Percentiles rank a stretch among this genome's conserved stretches.
Conservation (phyloP, 805 yeast species). For the Starmerella floricola region DNA sequence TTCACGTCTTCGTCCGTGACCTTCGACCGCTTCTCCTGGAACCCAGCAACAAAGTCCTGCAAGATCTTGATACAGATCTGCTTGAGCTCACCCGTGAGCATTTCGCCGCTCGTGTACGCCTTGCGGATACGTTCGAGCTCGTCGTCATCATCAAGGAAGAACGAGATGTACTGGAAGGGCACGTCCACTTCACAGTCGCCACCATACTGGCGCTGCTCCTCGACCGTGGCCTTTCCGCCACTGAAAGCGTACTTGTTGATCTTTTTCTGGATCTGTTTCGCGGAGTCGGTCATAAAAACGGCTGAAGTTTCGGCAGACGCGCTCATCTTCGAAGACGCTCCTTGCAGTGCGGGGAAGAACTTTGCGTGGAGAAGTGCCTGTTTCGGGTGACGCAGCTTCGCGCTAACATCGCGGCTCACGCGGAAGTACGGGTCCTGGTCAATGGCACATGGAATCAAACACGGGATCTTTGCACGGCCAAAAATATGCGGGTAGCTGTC, state of each 20-base stretch:
- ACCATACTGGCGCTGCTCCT: conserved; percentile 81
- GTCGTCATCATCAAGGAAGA: conserved; percentile 81
- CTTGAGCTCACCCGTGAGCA: conserved; percentile 89
- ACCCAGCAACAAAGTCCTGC: conserved; percentile 64
- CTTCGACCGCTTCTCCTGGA: conserved; percentile 64
- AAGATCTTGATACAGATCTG: conserved; percentile 68
- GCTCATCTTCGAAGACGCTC: conserved; percentile 91
- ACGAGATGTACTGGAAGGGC: conserved; percentile 81
- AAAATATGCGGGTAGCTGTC: conserved; percentile 90
- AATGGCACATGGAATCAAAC: conserved; percentile 96
- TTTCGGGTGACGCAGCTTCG: conserved; percentile 75
- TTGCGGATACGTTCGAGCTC: conserved; percentile 50
- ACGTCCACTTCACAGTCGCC: conserved; percentile 95
- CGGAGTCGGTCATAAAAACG: conserved; percentile 88
- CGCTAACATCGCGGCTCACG: conserved; percentile 95
- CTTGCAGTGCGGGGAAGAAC: conserved; percentile 97
- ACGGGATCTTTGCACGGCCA: conserved; percentile 84
- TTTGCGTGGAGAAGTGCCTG: conserved; percentile 88
- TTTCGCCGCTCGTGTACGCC: conserved; percentile 63
- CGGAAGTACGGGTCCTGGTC: conserved; percentile 98
- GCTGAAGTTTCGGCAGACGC: conserved; percentile 89
- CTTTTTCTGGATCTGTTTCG: conserved; percentile 84
- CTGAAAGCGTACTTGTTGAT: conserved; percentile 93
- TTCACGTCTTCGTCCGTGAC: conserved; percentile 52
- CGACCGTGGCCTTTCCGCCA: conserved; percentile 79